Conservation (phyloP, 352 stramenopile genomes). For the Globisporangium heterothallicum region DNA sequence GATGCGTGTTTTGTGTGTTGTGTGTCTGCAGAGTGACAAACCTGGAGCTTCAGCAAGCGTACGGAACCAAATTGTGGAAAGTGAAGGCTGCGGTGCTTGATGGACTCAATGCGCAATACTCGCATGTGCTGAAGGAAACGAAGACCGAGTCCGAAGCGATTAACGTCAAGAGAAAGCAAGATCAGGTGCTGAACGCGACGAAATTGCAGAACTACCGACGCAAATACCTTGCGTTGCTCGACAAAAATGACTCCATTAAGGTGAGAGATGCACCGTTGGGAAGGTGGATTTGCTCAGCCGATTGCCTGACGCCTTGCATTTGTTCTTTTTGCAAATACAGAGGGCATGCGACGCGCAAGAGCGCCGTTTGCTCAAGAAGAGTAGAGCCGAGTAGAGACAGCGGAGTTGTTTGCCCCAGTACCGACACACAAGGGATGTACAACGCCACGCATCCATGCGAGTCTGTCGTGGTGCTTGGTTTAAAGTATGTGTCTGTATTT, state of each 20-base stretch:
- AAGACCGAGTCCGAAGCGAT: slow-evolving; percentile 39
- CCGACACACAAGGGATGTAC: no score
- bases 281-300: no score
- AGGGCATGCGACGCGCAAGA: slow-evolving; percentile 25
- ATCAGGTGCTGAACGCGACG: slow-evolving; percentile 54
- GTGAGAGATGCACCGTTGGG: no score
- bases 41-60: slow-evolving; percentile 71
- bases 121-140: slow-evolving; percentile 29
- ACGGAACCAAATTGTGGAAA: slow-evolving; percentile 66
- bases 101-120: slow-evolving; percentile 55
- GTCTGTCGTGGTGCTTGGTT: not conserved
- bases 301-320: not conserved
- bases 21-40: slow-evolving; percentile 44
- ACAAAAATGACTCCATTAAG: slow-evolving; percentile 63
- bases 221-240: slow-evolving; percentile 56
- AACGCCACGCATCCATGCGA: not conserved
- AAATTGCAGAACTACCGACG: slow-evolving; percentile 55
- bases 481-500: not conserved
- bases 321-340: slow-evolving; percentile 7
- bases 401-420: no score
- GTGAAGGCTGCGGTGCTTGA: slow-evolving; percentile 54
- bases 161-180: slow-evolving; percentile 62
- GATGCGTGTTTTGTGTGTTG: not conserved
- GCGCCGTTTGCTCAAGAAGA: slow-evolving; percentile 12
- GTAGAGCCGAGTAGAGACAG: slow-evolving; percentile 13